Evolutionary conservation across 176 grass and related monocot genomes (phyloP), one percentile per base, ranked within the genome.

Genomic region (Avena eriantha): DNA sequence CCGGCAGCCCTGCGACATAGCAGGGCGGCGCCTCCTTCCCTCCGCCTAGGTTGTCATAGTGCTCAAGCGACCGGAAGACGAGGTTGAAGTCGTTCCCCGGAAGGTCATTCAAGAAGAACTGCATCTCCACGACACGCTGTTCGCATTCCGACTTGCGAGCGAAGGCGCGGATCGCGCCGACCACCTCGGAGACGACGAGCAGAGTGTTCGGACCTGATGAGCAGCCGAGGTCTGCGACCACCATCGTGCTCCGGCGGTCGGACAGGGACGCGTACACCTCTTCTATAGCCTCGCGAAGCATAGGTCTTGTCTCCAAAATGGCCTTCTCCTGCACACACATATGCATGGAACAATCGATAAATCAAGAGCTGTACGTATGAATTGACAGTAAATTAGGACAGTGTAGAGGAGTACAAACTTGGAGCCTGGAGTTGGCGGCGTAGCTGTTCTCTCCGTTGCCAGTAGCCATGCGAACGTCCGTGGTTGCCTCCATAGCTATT

Each of bases 101-200:
- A 1, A 92, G 90, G 54, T 95, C 93, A 19, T 95, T 95, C 13
- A 90, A 8, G 85, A 95, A 92, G 80, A 90, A 84, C 35, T 88
- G 90, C 4, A 90, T 18, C 58, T 92, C 90, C 10, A 86, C 66
- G 1, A 10, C 2, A 0, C 11, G 13, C 39, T 18, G 43, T 4
- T 13, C 26, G 29, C 1, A 29, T 36, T 49, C 0, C 6, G 13
- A n/a, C 26, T 23, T 36, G 22, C 17, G n/a, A 39, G 2, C 5
- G 11, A 51, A 56, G n/a, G 73, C 49, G n/a, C 31, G 9, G 31
- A 90, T 53, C 0, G 41, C 6, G 9, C 48, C 26, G 8, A 95
- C 81, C 10, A 88, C 93, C 33, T 85, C 64, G 0, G 79, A 73
- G 16, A 92, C 8, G 23, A 95, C 21, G 6, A 73, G 16, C 0